Conservation (phyloP, 257 asterid species). For the Mentha longifolia region DNA sequence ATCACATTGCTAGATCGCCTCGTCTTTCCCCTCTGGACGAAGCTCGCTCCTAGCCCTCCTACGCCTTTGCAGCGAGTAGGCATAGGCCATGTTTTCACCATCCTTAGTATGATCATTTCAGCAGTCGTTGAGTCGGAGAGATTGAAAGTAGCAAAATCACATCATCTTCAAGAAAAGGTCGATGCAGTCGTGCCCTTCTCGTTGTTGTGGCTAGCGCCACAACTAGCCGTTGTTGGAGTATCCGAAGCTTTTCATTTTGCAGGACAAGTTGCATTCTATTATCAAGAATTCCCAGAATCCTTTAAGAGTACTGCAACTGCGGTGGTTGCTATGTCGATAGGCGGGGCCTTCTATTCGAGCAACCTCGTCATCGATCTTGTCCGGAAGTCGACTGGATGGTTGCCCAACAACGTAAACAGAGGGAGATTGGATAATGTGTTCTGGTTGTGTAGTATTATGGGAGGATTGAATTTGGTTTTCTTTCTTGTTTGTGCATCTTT, state of each 20-base stretch:
- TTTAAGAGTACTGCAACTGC: constrained; percentile 62
- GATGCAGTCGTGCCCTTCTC: constrained; percentile 42
- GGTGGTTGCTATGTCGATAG: constrained; percentile 51
- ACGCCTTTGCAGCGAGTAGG: constrained; percentile 66
- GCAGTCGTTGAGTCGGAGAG: constrained; percentile 62
- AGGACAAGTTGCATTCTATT: constrained; percentile 55
- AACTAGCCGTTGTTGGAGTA: constrained; percentile 49
- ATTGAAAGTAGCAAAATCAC: constrained; percentile 29
- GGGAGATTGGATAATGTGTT: constrained; percentile 72
- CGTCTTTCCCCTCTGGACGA: constrained; percentile 51
- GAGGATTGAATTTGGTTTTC: constrained; percentile 49
- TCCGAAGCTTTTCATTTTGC: constrained; percentile 69
- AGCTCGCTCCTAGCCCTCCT: constrained; percentile 38
- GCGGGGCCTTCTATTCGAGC: constrained; percentile 48
- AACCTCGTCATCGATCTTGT: constrained; percentile 45
- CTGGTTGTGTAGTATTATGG: constrained; percentile 60
- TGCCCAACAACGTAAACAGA: constrained; percentile 61
- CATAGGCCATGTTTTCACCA: constrained; percentile 47
- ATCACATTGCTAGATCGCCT: constrained; percentile 52
- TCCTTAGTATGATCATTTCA: constrained; percentile 51
- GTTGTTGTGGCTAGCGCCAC: constrained; percentile 62
- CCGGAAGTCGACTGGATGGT: constrained; percentile 50
- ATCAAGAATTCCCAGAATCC: constrained; percentile 60
- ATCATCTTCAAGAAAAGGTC: constrained; percentile 9
- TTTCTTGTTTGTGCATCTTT: constrained; percentile 45